Percentiles rank a stretch among this genome's conserved stretches.
Evolutionary conservation across 2,329 filamentous ascomycete genomes (phyloP).

Genomic region (Scytalidium lignicola): DNA sequence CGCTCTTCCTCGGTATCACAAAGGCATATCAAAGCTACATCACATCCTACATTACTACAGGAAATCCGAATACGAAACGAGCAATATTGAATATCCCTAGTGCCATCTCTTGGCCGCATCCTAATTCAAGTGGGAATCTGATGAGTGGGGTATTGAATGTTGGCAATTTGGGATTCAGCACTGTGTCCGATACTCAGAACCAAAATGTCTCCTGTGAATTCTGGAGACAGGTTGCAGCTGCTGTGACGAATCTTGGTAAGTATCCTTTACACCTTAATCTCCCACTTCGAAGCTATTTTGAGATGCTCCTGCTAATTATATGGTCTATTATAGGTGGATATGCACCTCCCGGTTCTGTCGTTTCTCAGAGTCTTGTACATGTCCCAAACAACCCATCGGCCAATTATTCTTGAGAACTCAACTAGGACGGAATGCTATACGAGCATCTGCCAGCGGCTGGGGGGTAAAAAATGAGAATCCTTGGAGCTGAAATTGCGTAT

Average conservation of each 20-base stretch:
- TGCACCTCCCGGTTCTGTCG: constrained; percentile 20
- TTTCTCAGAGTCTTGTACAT: constrained; percentile 11
- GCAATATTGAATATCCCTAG: constrained; percentile 28
- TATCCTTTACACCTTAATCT: neutral
- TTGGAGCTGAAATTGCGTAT: too few species aligned
- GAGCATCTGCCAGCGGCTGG: too few species aligned
- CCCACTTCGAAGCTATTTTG: neutral
- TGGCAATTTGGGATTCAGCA: constrained; percentile 27
- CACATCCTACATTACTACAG: constrained; percentile 33
- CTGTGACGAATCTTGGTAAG: constrained; percentile 24
- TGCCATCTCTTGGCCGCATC: constrained; percentile 31
- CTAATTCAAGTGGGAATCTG: constrained; percentile 21
- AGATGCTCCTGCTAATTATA: neutral
- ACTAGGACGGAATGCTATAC: too few species aligned
- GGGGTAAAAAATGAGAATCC: too few species aligned
- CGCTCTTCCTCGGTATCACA: constrained; percentile 29
- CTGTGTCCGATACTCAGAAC: constrained; percentile 26
- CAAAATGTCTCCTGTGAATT: constrained; percentile 28
- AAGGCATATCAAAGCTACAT: constrained; percentile 36
- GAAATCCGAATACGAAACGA: constrained; percentile 34
- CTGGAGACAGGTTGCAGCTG: constrained; percentile 26
- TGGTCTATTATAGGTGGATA: constrained; percentile 18
- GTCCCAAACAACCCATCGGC: constrained; percentile 10
- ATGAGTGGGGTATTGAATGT: constrained; percentile 29
- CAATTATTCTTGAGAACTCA: constrained; percentile 10